phyloP scores from a whole-genome alignment of 1,139 yeast genomes.

The Blastobotrys malaysiensis region DNA sequence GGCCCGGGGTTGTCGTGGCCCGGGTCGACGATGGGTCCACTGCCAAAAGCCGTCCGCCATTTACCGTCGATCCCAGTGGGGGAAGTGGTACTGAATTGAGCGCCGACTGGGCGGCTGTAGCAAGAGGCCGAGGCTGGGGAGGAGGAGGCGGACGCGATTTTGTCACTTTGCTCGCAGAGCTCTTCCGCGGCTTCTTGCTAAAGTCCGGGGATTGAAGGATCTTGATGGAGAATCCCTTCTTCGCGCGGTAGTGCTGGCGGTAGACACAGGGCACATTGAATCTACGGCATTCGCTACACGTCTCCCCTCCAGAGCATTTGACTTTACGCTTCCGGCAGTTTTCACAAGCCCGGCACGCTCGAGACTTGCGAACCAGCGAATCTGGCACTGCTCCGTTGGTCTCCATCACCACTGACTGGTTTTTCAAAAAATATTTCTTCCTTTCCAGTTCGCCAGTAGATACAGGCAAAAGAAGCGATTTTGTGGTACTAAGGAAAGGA shows the following conservation, averaged over 20 bases:
- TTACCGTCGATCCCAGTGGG: too few species aligned
- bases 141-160: not conserved
- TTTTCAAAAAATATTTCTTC: too few species aligned
- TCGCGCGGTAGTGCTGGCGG: slow-evolving; percentile 25
- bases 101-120: not conserved
- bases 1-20: not conserved
- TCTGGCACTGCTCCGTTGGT: not conserved
- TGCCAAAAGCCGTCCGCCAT: too few species aligned
- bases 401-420: not conserved
- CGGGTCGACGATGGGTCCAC: too few species aligned
- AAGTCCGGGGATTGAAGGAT: slow-evolving; percentile 21
- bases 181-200: slow-evolving; percentile 4
- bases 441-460: too few species aligned
- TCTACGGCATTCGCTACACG: slow-evolving; percentile 23
- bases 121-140: not conserved
- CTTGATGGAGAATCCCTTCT: slow-evolving; percentile 24
- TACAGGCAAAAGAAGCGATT: too few species aligned
- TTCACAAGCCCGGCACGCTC: slow-evolving; percentile 51
- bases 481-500: too few species aligned
- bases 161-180: not conserved
- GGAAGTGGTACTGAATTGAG: too few species aligned
- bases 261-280: slow-evolving; percentile 23
- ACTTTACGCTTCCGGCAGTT: slow-evolving; percentile 57
- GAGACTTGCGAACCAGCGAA: slow-evolving; percentile 9
- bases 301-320: slow-evolving; percentile 50